A percentile compares a stretch with the other conserved stretches of the same genome.
Conservation (phyloP, 1,284 basidiomycete species). For the Marasmius tenuissimus region DNA sequence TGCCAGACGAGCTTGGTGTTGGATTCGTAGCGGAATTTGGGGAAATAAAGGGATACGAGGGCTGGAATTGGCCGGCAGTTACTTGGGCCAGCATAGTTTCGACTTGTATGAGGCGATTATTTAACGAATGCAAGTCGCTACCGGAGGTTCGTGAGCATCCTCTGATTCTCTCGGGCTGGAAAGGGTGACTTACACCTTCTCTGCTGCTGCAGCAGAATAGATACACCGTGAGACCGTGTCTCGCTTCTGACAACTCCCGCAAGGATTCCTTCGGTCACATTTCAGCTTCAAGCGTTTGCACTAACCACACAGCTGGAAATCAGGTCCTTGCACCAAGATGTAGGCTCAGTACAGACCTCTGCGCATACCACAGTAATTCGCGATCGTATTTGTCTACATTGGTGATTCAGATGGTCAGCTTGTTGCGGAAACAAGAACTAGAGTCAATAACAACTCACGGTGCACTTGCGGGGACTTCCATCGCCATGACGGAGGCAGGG, state of each 20-base stretch:
- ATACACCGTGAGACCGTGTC: slow-evolving; percentile 71
- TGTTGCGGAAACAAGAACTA: too few relatives aligned
- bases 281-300: slow-evolving; percentile 83
- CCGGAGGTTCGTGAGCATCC: not conserved
- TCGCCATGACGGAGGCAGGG: not conserved
- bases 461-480: slow-evolving; percentile 1
- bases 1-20: slow-evolving; percentile 24
- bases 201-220: slow-evolving; percentile 77
- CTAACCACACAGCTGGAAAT: slow-evolving; percentile 32
- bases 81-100: slow-evolving; percentile 49
- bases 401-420: not conserved
- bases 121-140: slow-evolving; percentile 76
- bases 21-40: slow-evolving; percentile 19
- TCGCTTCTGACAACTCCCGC: slow-evolving; percentile 74
- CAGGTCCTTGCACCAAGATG: not conserved
- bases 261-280: slow-evolving; percentile 75
- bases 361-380: slow-evolving; percentile 80
- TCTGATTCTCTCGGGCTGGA: slow-evolving; percentile 7
- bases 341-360: slow-evolving; percentile 50
- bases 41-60: slow-evolving; percentile 32
- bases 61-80: slow-evolving; percentile 39
- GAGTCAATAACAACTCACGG: not conserved
- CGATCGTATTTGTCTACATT: slow-evolving; percentile 66
- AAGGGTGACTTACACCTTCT: slow-evolving; percentile 65
- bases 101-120: slow-evolving; percentile 71